A percentile compares a stretch with the other conserved stretches of the same genome.
phyloP scores from a whole-genome alignment of 805 yeast species.

The Debaryomyces maramus region DNA sequence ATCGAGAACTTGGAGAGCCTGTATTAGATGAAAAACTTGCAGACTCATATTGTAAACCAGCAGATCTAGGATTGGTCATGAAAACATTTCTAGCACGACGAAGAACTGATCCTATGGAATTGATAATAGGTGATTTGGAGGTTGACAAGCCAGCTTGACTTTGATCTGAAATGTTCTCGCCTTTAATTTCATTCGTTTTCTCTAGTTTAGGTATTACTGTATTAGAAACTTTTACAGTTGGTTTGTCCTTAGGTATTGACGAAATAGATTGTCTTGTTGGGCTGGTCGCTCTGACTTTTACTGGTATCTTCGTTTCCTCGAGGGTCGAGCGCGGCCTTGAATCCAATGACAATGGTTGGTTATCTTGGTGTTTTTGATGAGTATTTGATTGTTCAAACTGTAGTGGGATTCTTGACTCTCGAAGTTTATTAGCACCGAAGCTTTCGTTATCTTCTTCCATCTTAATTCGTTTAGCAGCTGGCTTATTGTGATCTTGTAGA shows the following conservation, averaged over 20 bases:
- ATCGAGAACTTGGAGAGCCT: not conserved
- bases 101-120: conserved; percentile 9
- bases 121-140: conserved; percentile 3
- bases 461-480: not conserved
- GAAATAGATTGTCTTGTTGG: not conserved
- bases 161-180: not conserved
- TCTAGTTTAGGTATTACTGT: not conserved
- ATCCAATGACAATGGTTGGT: no score
- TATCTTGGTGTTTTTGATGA: not conserved
- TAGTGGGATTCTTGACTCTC: not conserved
- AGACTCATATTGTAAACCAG: conserved; percentile 4
- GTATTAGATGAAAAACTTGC: not conserved
- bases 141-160: not conserved
- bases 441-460: not conserved
- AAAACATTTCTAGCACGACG: conserved; percentile 14
- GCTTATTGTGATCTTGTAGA: not conserved
- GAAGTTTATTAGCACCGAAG: no score
- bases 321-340: no score
- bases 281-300: not conserved
- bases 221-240: not conserved
- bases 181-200: not conserved
- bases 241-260: not conserved
- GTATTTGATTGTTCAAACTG: not conserved
- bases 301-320: not conserved
- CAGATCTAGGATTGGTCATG: conserved; percentile 2